Base-by-base conservation (phyloP, 768 basidiomycete species). In the Daedaleopsis sinensis region DNA sequence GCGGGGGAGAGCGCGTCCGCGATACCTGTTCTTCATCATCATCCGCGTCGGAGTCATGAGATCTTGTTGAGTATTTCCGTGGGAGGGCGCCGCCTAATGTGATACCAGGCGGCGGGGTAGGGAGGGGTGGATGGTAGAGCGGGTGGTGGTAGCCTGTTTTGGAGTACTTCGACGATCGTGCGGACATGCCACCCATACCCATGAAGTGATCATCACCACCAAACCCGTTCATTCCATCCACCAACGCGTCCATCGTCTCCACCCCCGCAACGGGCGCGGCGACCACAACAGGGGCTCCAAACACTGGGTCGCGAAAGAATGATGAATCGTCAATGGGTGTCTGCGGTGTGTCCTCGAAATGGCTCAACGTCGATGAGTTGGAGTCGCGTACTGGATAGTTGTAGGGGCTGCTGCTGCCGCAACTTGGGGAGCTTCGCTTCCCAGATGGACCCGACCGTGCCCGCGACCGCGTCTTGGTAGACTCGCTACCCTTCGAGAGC, bases 181-280 rank as follows among this genome's bases (percentile, higher is more conserved):
- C 77, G 35, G 83, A 80, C 15, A 80, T 64, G 54, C 77, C 74
- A 47, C 67, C 77, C 55, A 66, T 64, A 48, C 71, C 65, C 66
- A 68, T 78, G 63, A 83, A 78, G 56, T 85, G 73, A 63, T 86
- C 80, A 57, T 90, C 87, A 47, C 81, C 83, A 38, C 74, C 78
- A 32, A 72, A 72, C 27, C 88, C 88, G 69, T 94, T 94, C 93
- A 94, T 94, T 10, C 90, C 90, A 65, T 93, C 92, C 8, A 94
- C 93, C 55, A 94, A 74, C 13, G 93, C 93, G 71, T 94, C 93
- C 87, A 94, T 90, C 10, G 86, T 86, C 75, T 93, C 92, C 10
- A 94, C 91, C 2, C 91, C 91, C 6, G 90, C 73, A 8, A 89
- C 76, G 5, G 91, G 90, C 19, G 91, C 91, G 47, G 91, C 84